Evolutionary conservation across 1,284 basidiomycete species (phyloP), one percentile per base, ranked within the genome.

Genomic region (Heterobasidion annosum): DNA sequence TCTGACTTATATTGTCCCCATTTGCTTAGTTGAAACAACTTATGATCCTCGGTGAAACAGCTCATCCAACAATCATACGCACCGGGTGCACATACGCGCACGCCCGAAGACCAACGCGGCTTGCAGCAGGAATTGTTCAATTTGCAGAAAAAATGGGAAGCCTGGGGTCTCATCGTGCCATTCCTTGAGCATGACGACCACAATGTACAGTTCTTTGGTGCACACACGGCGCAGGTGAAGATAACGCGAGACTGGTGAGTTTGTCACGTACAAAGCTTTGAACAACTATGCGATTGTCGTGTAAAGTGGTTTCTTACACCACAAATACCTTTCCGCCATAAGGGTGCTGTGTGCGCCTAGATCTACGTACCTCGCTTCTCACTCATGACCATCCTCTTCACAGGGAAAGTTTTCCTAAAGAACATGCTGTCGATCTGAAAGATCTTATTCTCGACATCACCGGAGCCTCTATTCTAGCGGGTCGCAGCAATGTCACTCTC

Each of bases 151-250:
- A 72, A 77, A 55, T 79, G 78, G 50, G 78, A 82, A 59, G 88
- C 88, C 5, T 91, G 89, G 89, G 88, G 88, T 12, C 71, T 91
- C 48, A 80, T 90, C 33, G 73, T 88, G 44, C 88, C 89, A 0
- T 78, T 91, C 58, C 68, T 91, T 42, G 75, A 82, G 16, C 75
- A 86, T 62, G 68, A 74, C 59, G 87, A 93, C 67, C 75, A 78
- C 50, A 91, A 91, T 62, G 90, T 94, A 8, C 86, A 93, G 64
- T 95, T 94, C 76, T 94, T 93, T 65, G 91, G 91, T 4, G 92
- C 92, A 4, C 91, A 94, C 65, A 95, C 91, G 0, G 82, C 88
- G 1, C 90, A 93, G 65, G 89, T 93, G 57, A 95, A 95, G 78
- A 91, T 94, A 61, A 83, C 88, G 16, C 75, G 92, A 59, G 92